Conservation (phyloP, 257 asterid genomes). For the Lavandula angustifolia region DNA sequence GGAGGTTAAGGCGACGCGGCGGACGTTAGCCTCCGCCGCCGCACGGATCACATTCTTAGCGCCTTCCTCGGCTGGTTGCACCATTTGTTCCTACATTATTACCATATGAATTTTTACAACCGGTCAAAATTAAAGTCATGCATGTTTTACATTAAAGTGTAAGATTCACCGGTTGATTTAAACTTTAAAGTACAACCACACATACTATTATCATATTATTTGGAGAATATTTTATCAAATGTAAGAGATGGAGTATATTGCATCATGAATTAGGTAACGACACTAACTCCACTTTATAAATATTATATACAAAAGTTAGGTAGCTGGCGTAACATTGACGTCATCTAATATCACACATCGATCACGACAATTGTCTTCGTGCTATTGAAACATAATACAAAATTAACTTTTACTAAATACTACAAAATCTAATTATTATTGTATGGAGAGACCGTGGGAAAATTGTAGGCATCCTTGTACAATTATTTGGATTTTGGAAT, state of each 20-base stretch:
- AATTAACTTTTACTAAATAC: not conserved
- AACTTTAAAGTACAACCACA: too few species aligned
- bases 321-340: not conserved
- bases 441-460: too few species aligned
- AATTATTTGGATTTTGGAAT: too few species aligned
- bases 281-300: conserved; percentile 1
- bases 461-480: not conserved
- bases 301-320: conserved; percentile 6
- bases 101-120: not conserved
- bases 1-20: conserved; percentile 84
- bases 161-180: too few species aligned
- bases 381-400: not conserved
- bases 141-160: not conserved
- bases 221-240: not conserved
- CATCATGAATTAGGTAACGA: conserved; percentile 1
- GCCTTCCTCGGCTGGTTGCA: conserved; percentile 93
- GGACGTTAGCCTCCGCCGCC: conserved; percentile 75
- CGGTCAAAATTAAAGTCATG: not conserved
- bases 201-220: not conserved
- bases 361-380: conserved; percentile 24
- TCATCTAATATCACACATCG: not conserved
- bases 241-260: not conserved
- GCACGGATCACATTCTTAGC: conserved; percentile 72
- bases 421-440: not conserved
- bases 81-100: conserved; percentile 78